phyloP scores from a whole-genome alignment of 108 stramenopile genomes.

The Bacterosira constricta region DNA sequence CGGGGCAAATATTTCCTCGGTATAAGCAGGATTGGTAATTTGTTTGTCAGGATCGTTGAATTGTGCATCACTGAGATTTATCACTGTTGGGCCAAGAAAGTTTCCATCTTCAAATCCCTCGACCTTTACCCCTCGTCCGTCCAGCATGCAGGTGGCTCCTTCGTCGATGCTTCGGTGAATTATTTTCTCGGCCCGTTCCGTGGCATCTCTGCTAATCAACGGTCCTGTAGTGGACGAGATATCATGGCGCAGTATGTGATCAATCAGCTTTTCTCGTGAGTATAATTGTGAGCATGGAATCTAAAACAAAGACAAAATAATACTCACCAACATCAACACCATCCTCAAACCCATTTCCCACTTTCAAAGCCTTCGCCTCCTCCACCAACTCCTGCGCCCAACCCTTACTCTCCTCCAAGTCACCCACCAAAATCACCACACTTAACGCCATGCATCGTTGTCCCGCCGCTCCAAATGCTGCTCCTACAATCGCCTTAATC shows the following conservation, averaged over 20 bases:
- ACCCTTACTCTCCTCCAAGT: slow-evolving; percentile 29
- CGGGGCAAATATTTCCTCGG: slow-evolving; percentile 96
- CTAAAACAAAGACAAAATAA: neutral
- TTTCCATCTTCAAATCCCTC: slow-evolving; percentile 76
- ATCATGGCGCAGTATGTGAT: too few relatives aligned
- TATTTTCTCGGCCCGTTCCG: slow-evolving; percentile 71
- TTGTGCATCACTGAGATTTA: slow-evolving; percentile 51
- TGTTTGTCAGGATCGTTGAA: slow-evolving; percentile 55
- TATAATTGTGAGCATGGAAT: too few relatives aligned
- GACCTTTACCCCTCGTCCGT: slow-evolving; percentile 80
- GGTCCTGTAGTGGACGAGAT: slow-evolving; percentile 69
- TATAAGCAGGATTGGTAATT: slow-evolving; percentile 74
- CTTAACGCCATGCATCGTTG: slow-evolving; percentile 96
- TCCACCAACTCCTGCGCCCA: slow-evolving; percentile 66
- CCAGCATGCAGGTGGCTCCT: slow-evolving; percentile 82
- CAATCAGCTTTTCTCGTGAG: too few relatives aligned
- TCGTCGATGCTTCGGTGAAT: slow-evolving; percentile 73
- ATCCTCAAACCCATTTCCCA: slow-evolving; percentile 81
- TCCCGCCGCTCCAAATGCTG: slow-evolving; percentile 93
- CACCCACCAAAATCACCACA: slow-evolving; percentile 85
- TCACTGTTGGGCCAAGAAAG: slow-evolving; percentile 88
- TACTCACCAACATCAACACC: slow-evolving; percentile 80
- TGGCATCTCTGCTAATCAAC: slow-evolving; percentile 79
- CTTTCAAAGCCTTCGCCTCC: slow-evolving; percentile 70
- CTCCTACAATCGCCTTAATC: slow-evolving; percentile 79